Percentiles rank a stretch among this genome's conserved stretches.
Evolutionary conservation across 164 flowering plant genomes (phyloP).

Genomic region (Kingdonia uniflora): DNA sequence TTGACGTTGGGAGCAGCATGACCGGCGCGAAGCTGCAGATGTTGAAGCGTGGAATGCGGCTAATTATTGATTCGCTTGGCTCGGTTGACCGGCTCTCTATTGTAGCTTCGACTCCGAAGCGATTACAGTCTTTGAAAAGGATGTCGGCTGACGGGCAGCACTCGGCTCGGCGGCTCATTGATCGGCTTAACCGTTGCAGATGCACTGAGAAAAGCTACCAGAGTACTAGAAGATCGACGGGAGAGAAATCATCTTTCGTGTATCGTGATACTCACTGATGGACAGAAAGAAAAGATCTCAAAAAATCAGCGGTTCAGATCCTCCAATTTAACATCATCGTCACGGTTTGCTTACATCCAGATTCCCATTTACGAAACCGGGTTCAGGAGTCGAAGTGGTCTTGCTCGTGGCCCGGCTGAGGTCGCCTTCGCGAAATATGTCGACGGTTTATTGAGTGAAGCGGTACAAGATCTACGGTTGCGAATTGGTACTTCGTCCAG

Average conservation of each 20-base stretch:
- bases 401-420: conserved; percentile 43
- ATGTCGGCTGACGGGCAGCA: conserved; percentile 75
- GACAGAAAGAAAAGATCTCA: conserved; percentile 38
- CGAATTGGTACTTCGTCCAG: conserved; percentile 48
- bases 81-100: conserved; percentile 75
- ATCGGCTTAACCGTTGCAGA: conserved; percentile 55
- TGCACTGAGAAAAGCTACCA: conserved; percentile 67
- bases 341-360: conserved; percentile 80
- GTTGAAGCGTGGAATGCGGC: conserved; percentile 57
- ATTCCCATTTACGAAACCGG: conserved; percentile 65
- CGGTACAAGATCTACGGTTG: conserved; percentile 61
- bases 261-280: conserved; percentile 77
- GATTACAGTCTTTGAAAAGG: conserved; percentile 53
- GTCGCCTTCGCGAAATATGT: conserved; percentile 78
- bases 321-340: conserved; percentile 10
- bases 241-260: conserved; percentile 84
- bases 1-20: conserved; percentile 57
- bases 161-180: conserved; percentile 54
- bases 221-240: conserved; percentile 82
- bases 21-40: conserved; percentile 33
- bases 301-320: conserved; percentile 1
- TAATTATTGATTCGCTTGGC: conserved; percentile 51
- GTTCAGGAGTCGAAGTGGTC: conserved; percentile 23
- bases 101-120: conserved; percentile 36
- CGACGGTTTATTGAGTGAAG: conserved; percentile 78